Base-by-base conservation (phyloP, 495 filamentous ascomycete genomes). In the Podospora pseudopauciseta region DNA sequence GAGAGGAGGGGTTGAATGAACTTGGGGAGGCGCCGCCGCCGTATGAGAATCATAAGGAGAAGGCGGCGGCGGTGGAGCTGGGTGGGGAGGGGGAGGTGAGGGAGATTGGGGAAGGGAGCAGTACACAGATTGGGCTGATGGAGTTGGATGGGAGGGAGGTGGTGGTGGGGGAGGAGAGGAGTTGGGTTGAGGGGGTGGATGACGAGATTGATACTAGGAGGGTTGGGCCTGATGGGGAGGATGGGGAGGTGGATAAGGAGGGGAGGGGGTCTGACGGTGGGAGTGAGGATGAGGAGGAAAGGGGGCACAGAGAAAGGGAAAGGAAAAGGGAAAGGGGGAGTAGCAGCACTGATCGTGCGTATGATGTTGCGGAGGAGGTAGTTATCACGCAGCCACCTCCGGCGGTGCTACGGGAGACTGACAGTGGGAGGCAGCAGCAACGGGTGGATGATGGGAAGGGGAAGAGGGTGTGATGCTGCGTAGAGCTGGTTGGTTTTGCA, bases 21-120 rank as follows among this genome's bases (percentile, higher is more conserved):
- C 75, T 83, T 11, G 86, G 86, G 26, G 85, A 87, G 73, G 83
- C 86, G 15, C 86, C 86, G 28, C 86, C 86, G 49, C 85, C 86
- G 1, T 88, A 88, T 66, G 70, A 75, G 20, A 56, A 60, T 6
- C 20, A 2, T 26, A 58, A 58, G 18, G 23, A 58, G 55, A 58
- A 58, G n/a, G 3, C 54, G 9, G 54, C 15, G 55, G 23, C 18
- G 55, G 16, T 3, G 15, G 55, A 58, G 23, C 18, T 58, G n/a
- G 55, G 9, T 58, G 55, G 55, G 55, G 54, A 57, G 2, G 39
- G 39, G 39, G 39, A 49, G 39, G 39, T 49, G 39, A 16, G 7
- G 39, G 39, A 49, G 39, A 11, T 13, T 49, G 39, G 9, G 39
- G 39, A 6, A 13, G 39, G 15, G 39, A 16, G 39, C 9, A 13